These are phyloP conservation scores for Suhomyces coccinellae DNA, from an alignment of 1,139 yeast species.

Conservation along the genomic window DNA sequence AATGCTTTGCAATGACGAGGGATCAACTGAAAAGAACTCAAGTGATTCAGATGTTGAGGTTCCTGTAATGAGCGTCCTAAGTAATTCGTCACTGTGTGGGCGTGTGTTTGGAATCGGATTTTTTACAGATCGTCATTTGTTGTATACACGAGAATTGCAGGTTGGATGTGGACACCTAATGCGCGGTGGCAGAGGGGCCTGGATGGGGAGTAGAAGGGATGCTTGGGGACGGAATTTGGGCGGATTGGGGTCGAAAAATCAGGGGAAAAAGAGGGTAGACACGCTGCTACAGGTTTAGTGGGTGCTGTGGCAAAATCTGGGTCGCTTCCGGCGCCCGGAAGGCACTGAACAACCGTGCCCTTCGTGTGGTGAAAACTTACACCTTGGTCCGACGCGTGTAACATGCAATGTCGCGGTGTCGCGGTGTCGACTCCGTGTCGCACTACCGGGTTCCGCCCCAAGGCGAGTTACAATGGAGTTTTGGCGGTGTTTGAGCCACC, in stretches of 20 bases:
- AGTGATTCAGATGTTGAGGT: background rate
- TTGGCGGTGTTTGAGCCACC: background rate
- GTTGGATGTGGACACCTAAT: slow-evolving; percentile 10
- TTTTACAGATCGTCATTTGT: slow-evolving; percentile 14
- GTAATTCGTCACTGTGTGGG: slow-evolving; percentile 10
- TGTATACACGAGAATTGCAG: slow-evolving; percentile 11
- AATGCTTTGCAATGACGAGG: slow-evolving; percentile 2
- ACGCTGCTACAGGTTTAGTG: too few species aligned
- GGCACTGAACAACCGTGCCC: background rate
- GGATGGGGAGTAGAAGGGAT: background rate
- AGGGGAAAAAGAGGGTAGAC: background rate
- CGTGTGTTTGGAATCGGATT: slow-evolving; percentile 11
- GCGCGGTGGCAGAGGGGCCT: slow-evolving; percentile 1
- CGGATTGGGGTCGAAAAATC: background rate
- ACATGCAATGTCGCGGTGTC: slow-evolving; percentile 11
- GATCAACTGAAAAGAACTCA: background rate
- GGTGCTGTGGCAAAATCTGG: too few species aligned
- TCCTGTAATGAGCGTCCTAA: slow-evolving; percentile 6
- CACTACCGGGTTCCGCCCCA: slow-evolving; percentile 9
- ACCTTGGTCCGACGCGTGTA: slow-evolving; percentile 9
- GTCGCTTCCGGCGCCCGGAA: too few species aligned
- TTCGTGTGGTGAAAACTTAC: background rate
- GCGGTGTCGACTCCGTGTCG: slow-evolving; percentile 9
- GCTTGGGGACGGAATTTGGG: too few species aligned
- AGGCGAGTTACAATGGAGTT: slow-evolving; percentile 7